Conservation (phyloP, 176 grass and related monocot species). For the Carex cristatella region DNA sequence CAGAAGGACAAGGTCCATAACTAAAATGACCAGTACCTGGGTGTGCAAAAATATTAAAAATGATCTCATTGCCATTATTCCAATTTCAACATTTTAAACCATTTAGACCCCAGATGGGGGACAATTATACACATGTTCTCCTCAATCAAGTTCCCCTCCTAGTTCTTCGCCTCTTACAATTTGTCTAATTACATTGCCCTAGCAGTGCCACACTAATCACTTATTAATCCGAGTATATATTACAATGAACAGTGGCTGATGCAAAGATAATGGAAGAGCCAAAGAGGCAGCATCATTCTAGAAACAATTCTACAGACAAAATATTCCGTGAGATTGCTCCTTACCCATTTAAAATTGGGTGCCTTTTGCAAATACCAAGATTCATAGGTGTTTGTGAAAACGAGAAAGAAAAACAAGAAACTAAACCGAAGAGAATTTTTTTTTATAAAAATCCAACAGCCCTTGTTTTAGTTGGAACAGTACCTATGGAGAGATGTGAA, state of each 20-base stretch:
- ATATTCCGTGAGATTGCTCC: not conserved
- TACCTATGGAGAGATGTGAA: slow-evolving; percentile 97
- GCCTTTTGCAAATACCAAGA: not conserved
- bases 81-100: not conserved
- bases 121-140: not conserved
- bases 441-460: not conserved
- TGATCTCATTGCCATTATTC: not conserved
- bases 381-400: not conserved
- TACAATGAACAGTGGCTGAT: not conserved
- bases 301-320: not conserved
- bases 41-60: not conserved
- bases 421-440: not conserved
- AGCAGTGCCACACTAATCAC: not conserved
- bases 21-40: not conserved
- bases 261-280: not conserved
- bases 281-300: not conserved
- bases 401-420: not conserved
- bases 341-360: not conserved
- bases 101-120: not conserved
- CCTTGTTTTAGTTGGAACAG: not conserved
- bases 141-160: not conserved
- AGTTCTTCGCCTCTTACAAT: not conserved
- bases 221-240: not conserved
- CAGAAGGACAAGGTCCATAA: not conserved
- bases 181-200: not conserved